These are phyloP conservation scores for Pichia insulana DNA, from an alignment of 805 yeast species.

Conservation along the genomic window DNA sequence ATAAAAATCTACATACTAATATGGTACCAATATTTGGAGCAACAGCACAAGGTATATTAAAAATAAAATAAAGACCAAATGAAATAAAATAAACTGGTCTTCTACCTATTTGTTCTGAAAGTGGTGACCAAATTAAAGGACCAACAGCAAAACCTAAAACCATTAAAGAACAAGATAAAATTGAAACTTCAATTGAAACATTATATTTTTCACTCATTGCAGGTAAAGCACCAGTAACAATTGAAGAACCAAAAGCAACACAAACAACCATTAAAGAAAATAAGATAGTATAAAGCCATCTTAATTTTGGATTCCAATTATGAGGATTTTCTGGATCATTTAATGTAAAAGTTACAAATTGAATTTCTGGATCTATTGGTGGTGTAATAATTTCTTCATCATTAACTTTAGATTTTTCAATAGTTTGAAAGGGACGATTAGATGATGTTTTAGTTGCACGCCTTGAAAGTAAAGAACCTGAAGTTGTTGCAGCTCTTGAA, in stretches of 20 bases:
- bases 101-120: constrained; percentile 80
- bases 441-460: constrained; percentile 8
- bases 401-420: constrained; percentile 10
- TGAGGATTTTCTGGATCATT: constrained; percentile 87
- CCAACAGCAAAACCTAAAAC: constrained; percentile 84
- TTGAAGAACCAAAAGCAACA: constrained; percentile 91
- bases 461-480: constrained; percentile 10
- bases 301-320: constrained; percentile 56
- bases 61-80: constrained; percentile 61
- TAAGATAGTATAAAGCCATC: constrained; percentile 61
- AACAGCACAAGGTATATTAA: constrained; percentile 82
- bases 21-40: constrained; percentile 77
- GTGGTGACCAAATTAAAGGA: constrained; percentile 84
- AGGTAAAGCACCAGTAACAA: constrained; percentile 79
- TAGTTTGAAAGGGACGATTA: constrained; percentile 18
- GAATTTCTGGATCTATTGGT: constrained; percentile 50
- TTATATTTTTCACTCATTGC: constrained; percentile 55
- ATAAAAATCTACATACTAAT: constrained; percentile 72
- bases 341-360: constrained; percentile 73
- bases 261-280: constrained; percentile 69
- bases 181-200: constrained; percentile 73
- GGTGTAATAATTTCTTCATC: constrained; percentile 17
- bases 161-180: constrained; percentile 75
- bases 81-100: constrained; percentile 75
- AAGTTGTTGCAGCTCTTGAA: constrained; percentile 18